Evolutionary conservation across 139 green algal species (phyloP).

Genomic region (Coelastrella sp.): DNA sequence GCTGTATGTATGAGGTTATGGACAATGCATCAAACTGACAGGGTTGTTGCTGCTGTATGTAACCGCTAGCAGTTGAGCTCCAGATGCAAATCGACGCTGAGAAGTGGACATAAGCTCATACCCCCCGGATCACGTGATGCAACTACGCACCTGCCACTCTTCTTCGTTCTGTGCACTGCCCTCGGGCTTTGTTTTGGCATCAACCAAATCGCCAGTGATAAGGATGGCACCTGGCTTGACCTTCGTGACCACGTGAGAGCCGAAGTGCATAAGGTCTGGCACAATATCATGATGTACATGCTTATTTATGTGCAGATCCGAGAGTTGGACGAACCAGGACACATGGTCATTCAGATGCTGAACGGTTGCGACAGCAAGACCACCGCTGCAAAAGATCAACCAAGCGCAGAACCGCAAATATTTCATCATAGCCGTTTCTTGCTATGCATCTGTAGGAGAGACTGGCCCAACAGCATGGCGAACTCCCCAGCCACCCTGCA

Average conservation of each 20-base stretch:
- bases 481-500: too few species aligned
- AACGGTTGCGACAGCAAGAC: too few species aligned
- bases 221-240: constrained; percentile 53
- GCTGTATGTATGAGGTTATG: too few species aligned
- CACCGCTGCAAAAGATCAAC: too few species aligned
- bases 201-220: constrained; percentile 72
- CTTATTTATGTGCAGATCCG: constrained; percentile 56
- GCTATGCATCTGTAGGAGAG: too few species aligned
- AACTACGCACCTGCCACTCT: constrained; percentile 61
- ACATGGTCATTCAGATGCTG: background rate
- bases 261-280: constrained; percentile 60
- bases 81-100: too few species aligned
- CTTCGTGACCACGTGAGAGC: constrained; percentile 36
- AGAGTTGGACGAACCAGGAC: constrained; percentile 53
- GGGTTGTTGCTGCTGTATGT: too few species aligned
- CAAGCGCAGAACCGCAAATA: background rate
- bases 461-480: too few species aligned
- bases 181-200: constrained; percentile 62
- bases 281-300: constrained; percentile 66
- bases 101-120: too few species aligned
- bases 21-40: too few species aligned
- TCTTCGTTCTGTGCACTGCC: constrained; percentile 55
- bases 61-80: too few species aligned
- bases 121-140: constrained; percentile 17
- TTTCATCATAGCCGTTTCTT: too few species aligned